Percentiles rank a stretch among this genome's conserved stretches.
Evolutionary conservation across 768 basidiomycete species (phyloP).

Genomic region (Lentinula boryana): DNA sequence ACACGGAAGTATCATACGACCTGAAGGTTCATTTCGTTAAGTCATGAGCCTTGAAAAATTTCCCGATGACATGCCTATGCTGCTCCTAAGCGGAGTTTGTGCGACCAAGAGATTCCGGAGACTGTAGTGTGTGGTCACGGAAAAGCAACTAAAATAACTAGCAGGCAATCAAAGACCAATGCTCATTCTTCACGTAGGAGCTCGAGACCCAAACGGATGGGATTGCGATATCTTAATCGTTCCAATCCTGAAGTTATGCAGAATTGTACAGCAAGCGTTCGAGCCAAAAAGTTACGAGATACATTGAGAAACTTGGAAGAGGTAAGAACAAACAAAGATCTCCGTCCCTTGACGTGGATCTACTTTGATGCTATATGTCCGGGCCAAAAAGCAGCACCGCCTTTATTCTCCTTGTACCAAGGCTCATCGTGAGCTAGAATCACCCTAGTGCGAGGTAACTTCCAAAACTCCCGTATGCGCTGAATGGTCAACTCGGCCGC

Average conservation of each 20-base stretch:
- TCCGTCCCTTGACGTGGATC: not conserved
- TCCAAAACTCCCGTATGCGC: slow-evolving; percentile 31
- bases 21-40: not conserved
- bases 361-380: slow-evolving; percentile 12
- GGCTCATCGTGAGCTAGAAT: slow-evolving; percentile 47
- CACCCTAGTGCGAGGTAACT: slow-evolving; percentile 34
- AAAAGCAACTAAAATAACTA: not conserved
- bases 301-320: too few species aligned
- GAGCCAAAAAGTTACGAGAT: not conserved
- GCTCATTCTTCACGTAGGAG: not conserved
- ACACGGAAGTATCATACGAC: not conserved
- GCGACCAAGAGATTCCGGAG: not conserved
- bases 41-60: not conserved
- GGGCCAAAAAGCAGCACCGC: slow-evolving; percentile 35
- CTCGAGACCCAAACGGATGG: too few species aligned
- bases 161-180: not conserved
- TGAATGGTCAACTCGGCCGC: slow-evolving; percentile 35
- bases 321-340: not conserved
- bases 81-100: not conserved
- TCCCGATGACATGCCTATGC: not conserved
- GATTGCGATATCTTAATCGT: not conserved
- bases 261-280: too few species aligned
- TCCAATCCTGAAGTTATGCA: too few species aligned
- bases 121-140: not conserved
- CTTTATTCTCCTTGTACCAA: slow-evolving; percentile 45